Base-by-base conservation (phyloP, 176 grass and related monocot genomes). In the Paspalum vaginatum region DNA sequence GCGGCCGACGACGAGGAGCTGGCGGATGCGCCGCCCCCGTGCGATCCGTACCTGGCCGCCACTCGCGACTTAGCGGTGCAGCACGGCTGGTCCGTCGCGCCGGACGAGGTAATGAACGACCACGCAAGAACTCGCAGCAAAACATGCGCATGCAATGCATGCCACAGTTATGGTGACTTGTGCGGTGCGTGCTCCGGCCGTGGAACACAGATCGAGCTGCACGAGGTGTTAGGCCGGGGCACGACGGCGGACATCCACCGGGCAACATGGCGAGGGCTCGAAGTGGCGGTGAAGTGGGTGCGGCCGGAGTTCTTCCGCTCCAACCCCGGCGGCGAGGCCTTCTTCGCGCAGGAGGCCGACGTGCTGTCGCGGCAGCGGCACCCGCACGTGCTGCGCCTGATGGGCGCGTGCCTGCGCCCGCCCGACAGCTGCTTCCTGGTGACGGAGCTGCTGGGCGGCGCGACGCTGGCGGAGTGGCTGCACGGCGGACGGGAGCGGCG, bases 281-380 rank as follows among this genome's bases (percentile, higher is more conserved):
- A 83, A 3, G 91, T 93, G 48, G 88, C 91, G 39, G 83, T 94
- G 64, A 94, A 91, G 80, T 86, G 91, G 88, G 72, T 93, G 18
- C 49, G 86, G 7, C 82, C 85, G 8, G 66, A 70, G 70, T 60
- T 91, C 55, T 68, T 91, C 65, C 20, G 7, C 44, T 38, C 70
- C 50, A 74, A 51, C 57, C 75, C 56, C 40, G 38, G 69, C 79
- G 70, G 52, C 32, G 65, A 83, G 77, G 69, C 74, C 58, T 94
- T 87, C 82, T 83, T 91, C 72, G 88, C 83, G 24, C 85, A 91
- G 59, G 91, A 88, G 80, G 75, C 83, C 45, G 82, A 90, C 40
- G 63, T 40, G 2, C 88, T 93, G 39, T 88, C 88, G n/a, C 79
- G 91, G 40, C 85, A 88, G 80, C 82, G 85, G 57, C 88, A 90